Base-by-base conservation (phyloP, 352 stramenopile species). In the Pythium chondricola region DNA sequence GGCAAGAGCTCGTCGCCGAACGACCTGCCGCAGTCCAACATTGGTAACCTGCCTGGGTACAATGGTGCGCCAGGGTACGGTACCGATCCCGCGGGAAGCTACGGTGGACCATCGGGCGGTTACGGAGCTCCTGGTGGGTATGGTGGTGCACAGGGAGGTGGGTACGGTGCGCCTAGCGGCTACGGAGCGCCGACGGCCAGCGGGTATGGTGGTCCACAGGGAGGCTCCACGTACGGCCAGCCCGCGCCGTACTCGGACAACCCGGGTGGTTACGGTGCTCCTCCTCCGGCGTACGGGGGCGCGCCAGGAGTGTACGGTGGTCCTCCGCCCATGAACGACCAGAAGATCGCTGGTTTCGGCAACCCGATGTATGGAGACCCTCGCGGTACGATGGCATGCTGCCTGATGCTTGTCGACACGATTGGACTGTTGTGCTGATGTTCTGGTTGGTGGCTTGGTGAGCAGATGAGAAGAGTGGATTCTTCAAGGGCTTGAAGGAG, bases 351-450 rank as follows among this genome's bases (percentile, higher is more conserved):
- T 22, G 93, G 93, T 25, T 96, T 98, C 68, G 93, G 93, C 24
- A 98, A 98, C 61, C 90, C 93, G 6, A 95, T 96, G 77, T 98
- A 96, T 58, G 72, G 90, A 42, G 91, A 98, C 61, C 86, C 91
- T 25, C 68, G 80, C 55, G 69, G 76, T 85, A 50, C 10, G 37
- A 20, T n/a, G n/a, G n/a, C n/a, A n/a, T n/a, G n/a, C n/a, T n/a
- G n/a, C n/a, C n/a, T n/a, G n/a, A n/a, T n/a, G n/a, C n/a, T n/a
- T n/a, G n/a, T n/a, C n/a, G n/a, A n/a, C n/a, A n/a, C n/a, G n/a
- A n/a, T n/a, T n/a, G n/a, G n/a, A n/a, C n/a, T n/a, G 25, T 35
- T 39, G 9, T 39, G 33, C 16, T 39, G 9, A 14, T 32, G 6
- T 18, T 47, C 10, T 47, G 22, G 4, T 14, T 47, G 40, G 20